phyloP scores from a whole-genome alignment of 768 basidiomycete species.

The Coprinopsis sp. region DNA sequence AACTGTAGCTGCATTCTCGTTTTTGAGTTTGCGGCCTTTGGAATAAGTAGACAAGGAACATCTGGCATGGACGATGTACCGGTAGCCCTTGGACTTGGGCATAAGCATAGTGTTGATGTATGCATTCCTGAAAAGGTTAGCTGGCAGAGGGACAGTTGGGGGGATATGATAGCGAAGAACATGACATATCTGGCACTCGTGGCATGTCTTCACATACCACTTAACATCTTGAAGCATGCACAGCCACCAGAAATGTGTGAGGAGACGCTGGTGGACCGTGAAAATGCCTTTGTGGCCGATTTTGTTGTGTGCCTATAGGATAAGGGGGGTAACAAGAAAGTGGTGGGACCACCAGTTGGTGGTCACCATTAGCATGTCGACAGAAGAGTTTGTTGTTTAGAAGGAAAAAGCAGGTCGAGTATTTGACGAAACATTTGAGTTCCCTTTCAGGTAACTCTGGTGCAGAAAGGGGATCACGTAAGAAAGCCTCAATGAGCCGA shows the following conservation, averaged over 20 bases:
- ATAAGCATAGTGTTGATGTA: constrained; percentile 38
- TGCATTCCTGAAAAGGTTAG: constrained; percentile 23
- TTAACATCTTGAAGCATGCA: constrained; percentile 21
- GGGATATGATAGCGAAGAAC: constrained; percentile 19
- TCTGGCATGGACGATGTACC: constrained; percentile 24
- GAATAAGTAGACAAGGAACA: constrained; percentile 17
- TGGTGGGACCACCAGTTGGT: constrained; percentile 14
- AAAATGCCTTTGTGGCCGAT: constrained; percentile 24
- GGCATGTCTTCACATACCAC: constrained; percentile 32
- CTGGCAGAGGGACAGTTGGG: constrained; percentile 16
- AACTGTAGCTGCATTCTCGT: constrained; percentile 14
- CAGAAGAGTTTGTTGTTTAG: constrained; percentile 14
- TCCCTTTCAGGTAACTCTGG: neutral
- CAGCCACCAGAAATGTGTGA: constrained; percentile 27
- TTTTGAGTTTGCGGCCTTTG: constrained; percentile 15
- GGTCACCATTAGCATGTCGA: constrained; percentile 14
- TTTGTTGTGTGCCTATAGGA: no score
- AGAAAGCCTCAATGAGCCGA: constrained; percentile 7
- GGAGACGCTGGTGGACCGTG: constrained; percentile 13
- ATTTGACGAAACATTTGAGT: constrained; percentile 2
- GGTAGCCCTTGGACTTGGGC: constrained; percentile 17
- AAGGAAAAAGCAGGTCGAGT: constrained; percentile 14
- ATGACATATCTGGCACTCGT: constrained; percentile 31
- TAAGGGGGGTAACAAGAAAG: no score
- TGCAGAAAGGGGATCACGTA: constrained; percentile 4